A percentile compares a stretch with the other conserved stretches of the same genome.
Evolutionary conservation across 768 basidiomycete species (phyloP).

Genomic region (Amanita rimosa): DNA sequence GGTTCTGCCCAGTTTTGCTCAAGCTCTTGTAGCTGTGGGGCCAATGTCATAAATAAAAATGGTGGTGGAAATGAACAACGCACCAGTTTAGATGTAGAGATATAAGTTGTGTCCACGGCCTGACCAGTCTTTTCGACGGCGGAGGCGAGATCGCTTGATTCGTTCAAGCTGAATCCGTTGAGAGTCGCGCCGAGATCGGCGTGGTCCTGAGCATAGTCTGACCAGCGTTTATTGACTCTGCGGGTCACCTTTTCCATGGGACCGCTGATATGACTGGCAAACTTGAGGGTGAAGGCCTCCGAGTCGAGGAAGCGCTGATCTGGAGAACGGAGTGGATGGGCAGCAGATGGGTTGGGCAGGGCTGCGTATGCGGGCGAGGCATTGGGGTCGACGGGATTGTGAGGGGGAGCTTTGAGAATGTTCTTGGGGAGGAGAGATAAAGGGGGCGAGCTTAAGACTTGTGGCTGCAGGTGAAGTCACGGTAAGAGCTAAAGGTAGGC

Average conservation of each 20-base stretch:
- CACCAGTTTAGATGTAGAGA: conserved; percentile 85
- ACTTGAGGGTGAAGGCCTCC: conserved; percentile 92
- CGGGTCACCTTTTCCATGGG: conserved; percentile 97
- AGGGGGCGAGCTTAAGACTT: conserved; percentile 89
- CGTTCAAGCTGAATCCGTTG: conserved; percentile 90
- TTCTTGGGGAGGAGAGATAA: conserved; percentile 90
- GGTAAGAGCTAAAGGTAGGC: neutral
- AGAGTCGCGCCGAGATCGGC: conserved; percentile 85
- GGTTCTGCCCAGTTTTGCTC: conserved; percentile 96
- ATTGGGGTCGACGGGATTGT: conserved; percentile 80
- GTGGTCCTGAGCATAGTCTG: conserved; percentile 83
- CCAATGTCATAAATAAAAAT: conserved; percentile 3
- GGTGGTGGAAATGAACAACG: neutral
- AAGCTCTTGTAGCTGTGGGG: conserved; percentile 72
- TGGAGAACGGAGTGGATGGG: conserved; percentile 81
- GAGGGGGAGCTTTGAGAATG: conserved; percentile 87
- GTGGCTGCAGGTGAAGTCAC: conserved; percentile 43
- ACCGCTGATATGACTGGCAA: conserved; percentile 82
- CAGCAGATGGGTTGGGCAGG: conserved; percentile 81
- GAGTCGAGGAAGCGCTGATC: conserved; percentile 96
- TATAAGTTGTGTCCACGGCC: conserved; percentile 88
- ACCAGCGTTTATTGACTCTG: conserved; percentile 88
- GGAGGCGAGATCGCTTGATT: conserved; percentile 57
- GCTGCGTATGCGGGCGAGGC: conserved; percentile 68
- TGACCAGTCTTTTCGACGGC: conserved; percentile 97